A percentile compares a stretch with the other conserved stretches of the same genome.
Conservation (phyloP, 2,329 filamentous ascomycete species). For the Penicillium sp. region DNA sequence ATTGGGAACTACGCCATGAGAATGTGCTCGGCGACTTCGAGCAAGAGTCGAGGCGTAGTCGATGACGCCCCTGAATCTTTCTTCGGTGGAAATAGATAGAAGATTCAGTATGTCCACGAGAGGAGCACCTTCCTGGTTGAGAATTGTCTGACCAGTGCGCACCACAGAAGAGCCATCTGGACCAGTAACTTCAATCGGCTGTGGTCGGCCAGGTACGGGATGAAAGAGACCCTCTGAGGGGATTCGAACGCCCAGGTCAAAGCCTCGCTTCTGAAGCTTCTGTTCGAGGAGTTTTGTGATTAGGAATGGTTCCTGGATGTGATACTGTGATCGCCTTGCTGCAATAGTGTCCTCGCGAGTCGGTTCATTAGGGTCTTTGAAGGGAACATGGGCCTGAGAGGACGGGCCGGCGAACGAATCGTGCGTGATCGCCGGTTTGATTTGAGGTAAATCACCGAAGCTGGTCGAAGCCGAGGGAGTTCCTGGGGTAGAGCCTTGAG, state of each 20-base stretch:
- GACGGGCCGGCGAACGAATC: slow-evolving; percentile 63
- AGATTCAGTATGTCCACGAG: slow-evolving; percentile 80
- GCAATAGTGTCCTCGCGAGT: slow-evolving; percentile 62
- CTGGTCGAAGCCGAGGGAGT: slow-evolving; percentile 46
- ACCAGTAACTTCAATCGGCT: slow-evolving; percentile 52
- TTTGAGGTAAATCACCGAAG: slow-evolving; percentile 48
- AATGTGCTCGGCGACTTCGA: slow-evolving; percentile 69
- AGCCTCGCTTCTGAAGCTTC: slow-evolving; percentile 56
- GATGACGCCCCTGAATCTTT: slow-evolving; percentile 70
- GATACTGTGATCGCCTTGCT: slow-evolving; percentile 63
- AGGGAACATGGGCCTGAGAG: slow-evolving; percentile 63
- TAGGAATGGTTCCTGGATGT: slow-evolving; percentile 72
- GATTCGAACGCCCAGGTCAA: slow-evolving; percentile 58
- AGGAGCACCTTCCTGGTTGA: slow-evolving; percentile 65
- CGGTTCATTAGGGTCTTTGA: slow-evolving; percentile 64
- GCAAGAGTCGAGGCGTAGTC: slow-evolving; percentile 74
- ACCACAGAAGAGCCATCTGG: slow-evolving; percentile 62
- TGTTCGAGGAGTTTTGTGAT: slow-evolving; percentile 58
- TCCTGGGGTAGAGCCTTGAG: slow-evolving; percentile 43
- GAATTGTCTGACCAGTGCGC: slow-evolving; percentile 66
- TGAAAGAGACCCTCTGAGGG: slow-evolving; percentile 57
- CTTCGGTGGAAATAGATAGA: slow-evolving; percentile 77
- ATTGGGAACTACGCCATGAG: slow-evolving; percentile 73
- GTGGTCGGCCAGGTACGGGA: slow-evolving; percentile 42
- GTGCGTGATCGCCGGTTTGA: slow-evolving; percentile 57